Conservation (phyloP, 2,329 filamentous ascomycete species). For the Reticulascus tulasneorum region DNA sequence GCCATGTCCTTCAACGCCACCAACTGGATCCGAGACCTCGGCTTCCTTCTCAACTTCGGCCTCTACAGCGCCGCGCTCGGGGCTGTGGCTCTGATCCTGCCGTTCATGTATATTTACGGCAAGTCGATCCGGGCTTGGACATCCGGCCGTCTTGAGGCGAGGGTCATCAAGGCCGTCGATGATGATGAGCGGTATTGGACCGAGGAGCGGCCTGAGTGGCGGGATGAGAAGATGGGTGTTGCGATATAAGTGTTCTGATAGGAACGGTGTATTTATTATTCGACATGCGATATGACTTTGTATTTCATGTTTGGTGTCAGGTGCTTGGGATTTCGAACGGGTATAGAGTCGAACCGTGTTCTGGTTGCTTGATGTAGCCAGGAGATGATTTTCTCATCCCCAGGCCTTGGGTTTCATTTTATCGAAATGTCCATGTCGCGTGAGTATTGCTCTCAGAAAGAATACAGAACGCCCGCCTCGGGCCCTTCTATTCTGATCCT, state of each 20-base stretch:
- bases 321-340: too few relatives aligned
- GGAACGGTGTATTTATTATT: too few relatives aligned
- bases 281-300: too few relatives aligned
- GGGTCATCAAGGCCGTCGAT: slow-evolving; percentile 9
- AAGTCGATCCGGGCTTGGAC: slow-evolving; percentile 16
- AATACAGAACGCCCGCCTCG: too few relatives aligned
- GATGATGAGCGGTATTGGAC: slow-evolving; percentile 16
- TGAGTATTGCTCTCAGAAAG: too few relatives aligned
- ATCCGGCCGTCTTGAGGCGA: slow-evolving; percentile 11
- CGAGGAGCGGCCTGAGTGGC: slow-evolving; percentile 10
- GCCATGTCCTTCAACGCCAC: slow-evolving; percentile 24
- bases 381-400: too few relatives aligned
- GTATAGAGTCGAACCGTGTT: too few relatives aligned
- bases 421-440: too few relatives aligned
- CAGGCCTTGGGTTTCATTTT: too few relatives aligned
- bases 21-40: slow-evolving; percentile 22
- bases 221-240: slow-evolving; percentile 12
- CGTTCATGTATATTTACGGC: slow-evolving; percentile 21
- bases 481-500: too few relatives aligned
- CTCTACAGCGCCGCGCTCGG: slow-evolving; percentile 28
- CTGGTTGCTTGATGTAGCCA: too few relatives aligned
- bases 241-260: background rate
- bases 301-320: too few relatives aligned
- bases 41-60: slow-evolving; percentile 23
- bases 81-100: slow-evolving; percentile 24